Evolutionary conservation across 2,329 filamentous ascomycete genomes (phyloP).

Genomic region (Fusarium nelsonii): DNA sequence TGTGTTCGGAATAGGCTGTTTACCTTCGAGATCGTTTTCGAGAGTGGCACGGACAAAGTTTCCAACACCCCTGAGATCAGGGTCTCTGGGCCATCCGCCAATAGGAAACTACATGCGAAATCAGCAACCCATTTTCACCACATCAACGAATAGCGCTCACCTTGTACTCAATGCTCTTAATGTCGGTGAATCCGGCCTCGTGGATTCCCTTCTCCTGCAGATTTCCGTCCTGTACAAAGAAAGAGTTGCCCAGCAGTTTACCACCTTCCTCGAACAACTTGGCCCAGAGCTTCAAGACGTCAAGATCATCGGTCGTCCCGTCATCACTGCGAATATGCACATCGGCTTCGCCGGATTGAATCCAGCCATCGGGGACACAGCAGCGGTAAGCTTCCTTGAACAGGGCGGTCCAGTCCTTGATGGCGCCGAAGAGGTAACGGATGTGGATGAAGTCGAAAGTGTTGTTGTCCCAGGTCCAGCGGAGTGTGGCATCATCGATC

Average conservation of each 20-base stretch:
- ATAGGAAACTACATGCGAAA: slow-evolving; percentile 30
- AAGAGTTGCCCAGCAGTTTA: slow-evolving; percentile 20
- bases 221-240: slow-evolving; percentile 31
- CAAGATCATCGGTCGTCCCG: slow-evolving; percentile 31
- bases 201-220: slow-evolving; percentile 33
- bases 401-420: slow-evolving; percentile 28
- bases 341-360: slow-evolving; percentile 39
- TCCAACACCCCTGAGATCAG: slow-evolving; percentile 32
- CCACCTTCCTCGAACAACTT: slow-evolving; percentile 39
- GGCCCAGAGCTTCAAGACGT: slow-evolving; percentile 28
- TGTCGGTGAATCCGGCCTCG: slow-evolving; percentile 38
- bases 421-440: slow-evolving; percentile 43
- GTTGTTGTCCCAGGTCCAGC: slow-evolving; percentile 38
- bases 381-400: slow-evolving; percentile 39
- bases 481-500: slow-evolving; percentile 39
- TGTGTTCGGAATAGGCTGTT: rapidly evolving
- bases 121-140: neutral
- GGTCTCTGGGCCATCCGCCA: slow-evolving; percentile 38
- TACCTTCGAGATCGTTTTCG: slow-evolving; percentile 44
- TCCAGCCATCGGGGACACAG: slow-evolving; percentile 35
- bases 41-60: slow-evolving; percentile 39
- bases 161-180: slow-evolving; percentile 39
- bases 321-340: slow-evolving; percentile 41
- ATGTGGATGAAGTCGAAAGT: slow-evolving; percentile 43
- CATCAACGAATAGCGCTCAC: neutral